A percentile compares a stretch with the other conserved stretches of the same genome.
Conservation (phyloP, 257 asterid species). For the Gardenia jasminoides region DNA sequence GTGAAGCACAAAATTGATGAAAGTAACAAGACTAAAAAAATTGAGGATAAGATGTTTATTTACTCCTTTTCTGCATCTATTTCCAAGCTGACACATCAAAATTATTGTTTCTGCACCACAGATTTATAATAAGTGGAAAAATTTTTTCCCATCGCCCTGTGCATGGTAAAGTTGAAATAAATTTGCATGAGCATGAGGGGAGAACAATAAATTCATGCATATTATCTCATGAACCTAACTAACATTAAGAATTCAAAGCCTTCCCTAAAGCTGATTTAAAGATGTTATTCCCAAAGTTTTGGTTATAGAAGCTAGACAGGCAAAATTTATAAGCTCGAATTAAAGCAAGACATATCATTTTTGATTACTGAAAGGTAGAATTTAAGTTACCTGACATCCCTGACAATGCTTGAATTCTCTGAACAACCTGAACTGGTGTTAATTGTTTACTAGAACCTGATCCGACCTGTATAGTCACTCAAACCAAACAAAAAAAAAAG, state of each 20-base stretch:
- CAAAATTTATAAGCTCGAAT: neutral
- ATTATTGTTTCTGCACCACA: neutral
- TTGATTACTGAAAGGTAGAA: neutral
- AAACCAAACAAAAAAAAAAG: slow-evolving; percentile 21
- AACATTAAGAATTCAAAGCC: neutral
- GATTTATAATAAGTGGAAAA: neutral
- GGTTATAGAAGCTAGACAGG: neutral
- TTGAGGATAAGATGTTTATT: neutral
- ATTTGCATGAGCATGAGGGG: neutral
- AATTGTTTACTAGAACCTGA: slow-evolving; percentile 48
- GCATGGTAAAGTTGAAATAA: neutral
- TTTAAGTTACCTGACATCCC: slow-evolving; percentile 61
- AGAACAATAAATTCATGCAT: neutral
- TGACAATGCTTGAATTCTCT: slow-evolving; percentile 54
- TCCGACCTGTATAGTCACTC: slow-evolving; percentile 59
- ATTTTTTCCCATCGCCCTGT: neutral
- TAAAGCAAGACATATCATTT: neutral
- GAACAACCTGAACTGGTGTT: slow-evolving; percentile 45
- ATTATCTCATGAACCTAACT: neutral
- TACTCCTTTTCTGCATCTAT: neutral
- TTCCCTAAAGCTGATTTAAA: neutral
- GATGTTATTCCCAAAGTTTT: neutral
- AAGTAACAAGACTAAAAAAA: neutral
- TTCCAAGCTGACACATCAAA: neutral
- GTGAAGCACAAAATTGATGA: neutral